These are phyloP conservation scores for Hypoxylon sp. DNA, from an alignment of 2,329 filamentous ascomycete species.

Conservation along the genomic window DNA sequence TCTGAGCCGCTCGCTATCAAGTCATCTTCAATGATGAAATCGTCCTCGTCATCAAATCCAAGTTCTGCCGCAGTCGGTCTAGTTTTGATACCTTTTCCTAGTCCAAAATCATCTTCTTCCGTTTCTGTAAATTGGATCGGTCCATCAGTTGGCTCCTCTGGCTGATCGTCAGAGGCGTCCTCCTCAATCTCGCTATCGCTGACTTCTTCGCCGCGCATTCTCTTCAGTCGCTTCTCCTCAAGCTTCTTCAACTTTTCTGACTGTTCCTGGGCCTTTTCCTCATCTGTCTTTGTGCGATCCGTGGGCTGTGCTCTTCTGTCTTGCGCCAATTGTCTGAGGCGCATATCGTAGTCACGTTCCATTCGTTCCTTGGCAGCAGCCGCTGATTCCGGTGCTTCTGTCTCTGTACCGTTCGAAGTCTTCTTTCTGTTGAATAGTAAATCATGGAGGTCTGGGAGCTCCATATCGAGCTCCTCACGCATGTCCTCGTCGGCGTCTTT, in stretches of 20 bases:
- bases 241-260: constrained; percentile 79
- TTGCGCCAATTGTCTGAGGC: constrained; percentile 81
- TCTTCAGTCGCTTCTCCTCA: constrained; percentile 80
- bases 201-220: constrained; percentile 82
- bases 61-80: constrained; percentile 67
- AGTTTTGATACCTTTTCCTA: constrained; percentile 66
- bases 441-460: constrained; percentile 77
- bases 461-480: constrained; percentile 83
- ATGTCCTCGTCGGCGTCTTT: constrained; percentile 95
- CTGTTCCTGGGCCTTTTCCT: constrained; percentile 82
- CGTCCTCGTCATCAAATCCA: constrained; percentile 90
- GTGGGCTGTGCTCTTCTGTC: constrained; percentile 87
- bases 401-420: constrained; percentile 47
- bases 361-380: constrained; percentile 72
- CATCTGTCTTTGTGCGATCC: constrained; percentile 88
- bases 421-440: constrained; percentile 66
- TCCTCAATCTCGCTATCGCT: constrained; percentile 51
- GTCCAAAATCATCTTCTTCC: constrained; percentile 65
- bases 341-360: constrained; percentile 87
- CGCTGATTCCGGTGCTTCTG: constrained; percentile 47
- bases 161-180: constrained; percentile 43
- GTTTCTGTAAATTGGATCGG: constrained; percentile 46
- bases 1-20: constrained; percentile 84
- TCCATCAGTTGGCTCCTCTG: constrained; percentile 39
- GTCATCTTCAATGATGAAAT: constrained; percentile 90